phyloP scores from a whole-genome alignment of 2,329 filamentous ascomycete species.

The Neopestalotiopsis sp. region DNA sequence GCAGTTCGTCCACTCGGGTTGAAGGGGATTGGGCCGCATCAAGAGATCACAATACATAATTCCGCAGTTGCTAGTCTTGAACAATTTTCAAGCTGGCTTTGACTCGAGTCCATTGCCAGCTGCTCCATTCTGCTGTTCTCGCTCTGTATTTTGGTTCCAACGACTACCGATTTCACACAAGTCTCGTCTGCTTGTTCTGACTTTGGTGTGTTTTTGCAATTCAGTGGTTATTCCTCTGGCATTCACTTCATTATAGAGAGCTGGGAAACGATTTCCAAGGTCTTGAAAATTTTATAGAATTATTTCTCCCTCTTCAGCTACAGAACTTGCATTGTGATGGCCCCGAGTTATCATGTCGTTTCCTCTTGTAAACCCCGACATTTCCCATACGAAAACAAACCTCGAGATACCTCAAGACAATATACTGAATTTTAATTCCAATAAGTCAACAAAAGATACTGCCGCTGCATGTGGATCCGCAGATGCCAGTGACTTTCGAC shows the following conservation, averaged over 20 bases:
- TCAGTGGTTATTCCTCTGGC: not conserved
- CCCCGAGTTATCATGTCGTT: constrained; percentile 3
- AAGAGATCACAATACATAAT: not conserved
- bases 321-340: not conserved
- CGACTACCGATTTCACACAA: not conserved
- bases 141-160: not conserved
- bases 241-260: not conserved
- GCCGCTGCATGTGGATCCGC: constrained; percentile 25
- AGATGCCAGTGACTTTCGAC: constrained; percentile 39
- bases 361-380: not conserved
- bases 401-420: not conserved
- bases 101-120: not conserved
- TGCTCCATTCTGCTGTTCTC: not conserved
- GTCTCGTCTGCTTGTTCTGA: not conserved
- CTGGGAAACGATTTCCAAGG: not conserved
- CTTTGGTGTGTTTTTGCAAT: not conserved
- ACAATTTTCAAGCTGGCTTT: not conserved
- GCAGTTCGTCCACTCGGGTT: not conserved
- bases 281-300: not conserved
- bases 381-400: not conserved
- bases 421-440: not conserved
- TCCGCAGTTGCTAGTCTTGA: not conserved
- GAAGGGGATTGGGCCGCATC: not conserved
- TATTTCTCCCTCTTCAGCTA: not conserved
- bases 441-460: not conserved